Base-by-base conservation (phyloP, 2,329 filamentous ascomycete species). In the Aspergillus novofumigatus region DNA sequence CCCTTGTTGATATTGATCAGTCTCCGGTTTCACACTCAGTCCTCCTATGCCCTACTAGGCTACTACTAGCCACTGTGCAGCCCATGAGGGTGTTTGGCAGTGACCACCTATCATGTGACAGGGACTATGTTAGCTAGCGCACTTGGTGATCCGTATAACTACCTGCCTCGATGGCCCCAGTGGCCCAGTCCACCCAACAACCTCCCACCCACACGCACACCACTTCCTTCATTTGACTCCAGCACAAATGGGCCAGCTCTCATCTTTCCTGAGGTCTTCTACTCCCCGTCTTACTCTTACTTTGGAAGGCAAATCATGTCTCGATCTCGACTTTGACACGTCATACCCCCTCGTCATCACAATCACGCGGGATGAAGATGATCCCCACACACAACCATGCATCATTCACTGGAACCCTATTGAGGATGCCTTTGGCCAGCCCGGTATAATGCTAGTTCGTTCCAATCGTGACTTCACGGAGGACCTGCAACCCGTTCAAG, bases 361-460 rank as follows among this genome's bases (percentile, higher is more conserved):
- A 26, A 49, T 54, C 44, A 41, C 52, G 21, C 52, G 52, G 11
- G 44, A 54, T 54, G 52, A 20, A 38, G 52, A 54, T 48, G 52
- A 49, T 20, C 29, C 52, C 20, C 52, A 54, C 21, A 28, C 29
- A 42, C 44, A 54, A 50, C 45, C 45, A 54, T 54, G 52, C 17
- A 49, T 54, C 14, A 49, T 54, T 9, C 44, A 54, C 45, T 54
- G 45, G 52, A 29, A 54, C 28, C 52, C 52, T 32, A 54, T 54
- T 10, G 21, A 54, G 21, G 52, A 54, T 41, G 52, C 20, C 21
- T 49, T 49, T 26, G 28, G 28, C 28, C 44, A 49, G 42, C 29
- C 20, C 8, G 52, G 45, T 42, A 35, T 54, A 21, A 49, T 54
- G 21, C 52, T 54, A 25, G n/a, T 45, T 3, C 42, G 21, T 45